These are phyloP conservation scores for Dactylonectria macrodidyma DNA, from an alignment of 2,329 filamentous ascomycete species.

Conservation along the genomic window DNA sequence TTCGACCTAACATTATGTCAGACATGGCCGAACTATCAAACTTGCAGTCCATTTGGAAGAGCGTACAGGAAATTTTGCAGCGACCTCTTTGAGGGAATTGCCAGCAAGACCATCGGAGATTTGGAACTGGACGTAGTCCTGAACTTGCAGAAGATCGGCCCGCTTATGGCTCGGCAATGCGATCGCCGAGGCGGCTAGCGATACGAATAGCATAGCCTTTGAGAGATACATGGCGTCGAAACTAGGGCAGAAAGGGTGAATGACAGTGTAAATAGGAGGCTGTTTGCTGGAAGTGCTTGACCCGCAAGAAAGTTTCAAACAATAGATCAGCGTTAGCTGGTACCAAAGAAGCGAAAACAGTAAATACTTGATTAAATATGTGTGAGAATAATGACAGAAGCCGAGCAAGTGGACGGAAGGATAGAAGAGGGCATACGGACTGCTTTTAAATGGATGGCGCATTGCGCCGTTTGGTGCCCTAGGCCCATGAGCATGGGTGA, in stretches of 20 bases:
- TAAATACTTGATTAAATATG: background rate
- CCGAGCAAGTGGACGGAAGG: background rate
- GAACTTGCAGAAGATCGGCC: constrained; percentile 28
- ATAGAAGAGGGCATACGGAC: background rate
- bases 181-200: background rate
- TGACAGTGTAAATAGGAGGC: background rate
- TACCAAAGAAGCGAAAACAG: constrained; percentile 6
- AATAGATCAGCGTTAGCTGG: constrained; percentile 2
- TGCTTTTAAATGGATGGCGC: constrained; percentile 14
- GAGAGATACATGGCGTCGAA: constrained; percentile 11
- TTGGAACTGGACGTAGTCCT: constrained; percentile 55
- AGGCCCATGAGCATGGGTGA: background rate
- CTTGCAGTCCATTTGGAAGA: constrained; percentile 1
- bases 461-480: background rate
- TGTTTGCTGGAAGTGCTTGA: background rate
- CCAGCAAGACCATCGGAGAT: constrained; percentile 67
- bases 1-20: constrained; percentile 20
- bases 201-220: constrained; percentile 10
- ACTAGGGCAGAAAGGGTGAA: background rate
- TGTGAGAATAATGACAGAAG: background rate
- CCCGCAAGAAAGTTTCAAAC: constrained; percentile 44
- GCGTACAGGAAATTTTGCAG: constrained; percentile 67
- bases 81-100: constrained; percentile 67
- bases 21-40: background rate
- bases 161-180: constrained; percentile 8